phyloP scores from a whole-genome alignment of 1,284 basidiomycete genomes.

The Pseudozyma hubeiensis region DNA sequence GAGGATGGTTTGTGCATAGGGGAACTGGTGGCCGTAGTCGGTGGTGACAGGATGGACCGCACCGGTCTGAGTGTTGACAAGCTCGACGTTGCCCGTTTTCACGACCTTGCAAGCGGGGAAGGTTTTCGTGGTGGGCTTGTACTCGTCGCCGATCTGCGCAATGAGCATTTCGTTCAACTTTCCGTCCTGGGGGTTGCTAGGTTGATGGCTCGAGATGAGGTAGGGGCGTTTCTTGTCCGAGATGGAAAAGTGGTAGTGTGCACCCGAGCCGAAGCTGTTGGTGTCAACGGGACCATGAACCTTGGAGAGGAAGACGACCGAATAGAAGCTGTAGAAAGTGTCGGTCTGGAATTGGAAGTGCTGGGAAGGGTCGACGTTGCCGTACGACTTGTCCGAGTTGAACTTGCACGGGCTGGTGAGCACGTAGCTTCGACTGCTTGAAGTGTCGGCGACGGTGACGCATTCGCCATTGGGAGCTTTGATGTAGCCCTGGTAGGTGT shows the following conservation, averaged over 20 bases:
- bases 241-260: constrained; percentile 7
- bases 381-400: constrained; percentile 1
- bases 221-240: background rate
- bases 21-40: background rate
- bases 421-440: background rate
- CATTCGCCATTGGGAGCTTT: constrained; percentile 12
- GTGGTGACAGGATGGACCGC: constrained; percentile 2
- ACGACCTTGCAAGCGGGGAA: constrained; percentile 12
- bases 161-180: constrained; percentile 4
- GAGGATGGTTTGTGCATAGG: constrained; percentile 2
- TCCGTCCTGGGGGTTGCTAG: constrained; percentile 1
- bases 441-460: background rate
- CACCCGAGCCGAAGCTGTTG: background rate
- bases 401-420: constrained; percentile 5
- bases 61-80: constrained; percentile 16
- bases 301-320: constrained; percentile 11
- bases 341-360: constrained; percentile 20
- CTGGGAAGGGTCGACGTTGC: constrained; percentile 10
- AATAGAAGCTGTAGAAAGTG: constrained; percentile 4
- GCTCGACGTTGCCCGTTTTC: constrained; percentile 9
- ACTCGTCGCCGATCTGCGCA: constrained; percentile 10
- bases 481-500: constrained; percentile 23
- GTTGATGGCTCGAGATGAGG: constrained; percentile 1
- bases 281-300: constrained; percentile 5
- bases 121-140: constrained; percentile 2